Evolutionary conservation across 306 rosid genomes (phyloP).

Genomic region (Dalbergia oliveri): DNA sequence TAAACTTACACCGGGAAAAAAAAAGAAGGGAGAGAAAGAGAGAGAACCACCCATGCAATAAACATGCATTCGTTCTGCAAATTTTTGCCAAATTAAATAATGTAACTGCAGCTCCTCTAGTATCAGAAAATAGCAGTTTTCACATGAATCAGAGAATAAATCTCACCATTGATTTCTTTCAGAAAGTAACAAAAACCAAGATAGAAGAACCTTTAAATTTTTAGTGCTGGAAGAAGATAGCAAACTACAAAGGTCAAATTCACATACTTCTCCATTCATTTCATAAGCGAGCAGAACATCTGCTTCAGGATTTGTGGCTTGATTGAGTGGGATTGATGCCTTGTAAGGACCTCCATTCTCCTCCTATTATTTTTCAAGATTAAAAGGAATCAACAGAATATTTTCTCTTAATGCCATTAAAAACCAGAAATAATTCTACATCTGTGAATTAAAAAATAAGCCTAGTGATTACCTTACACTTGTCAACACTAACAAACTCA

Average conservation of each 20-base stretch:
- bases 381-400: conserved; percentile 31
- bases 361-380: conserved; percentile 61
- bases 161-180: neutral
- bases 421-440: conserved; percentile 16
- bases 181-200: conserved; percentile 8
- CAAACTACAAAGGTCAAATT: conserved; percentile 15
- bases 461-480: conserved; percentile 77
- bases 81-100: conserved; percentile 17
- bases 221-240: conserved; percentile 30
- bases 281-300: conserved; percentile 96
- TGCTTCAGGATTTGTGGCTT: conserved; percentile 92
- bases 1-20: neutral
- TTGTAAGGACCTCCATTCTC: conserved; percentile 98
- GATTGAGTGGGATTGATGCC: conserved; percentile 92
- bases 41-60: neutral
- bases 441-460: conserved; percentile 3
- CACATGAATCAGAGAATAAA: neutral
- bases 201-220: conserved; percentile 18
- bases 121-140: neutral
- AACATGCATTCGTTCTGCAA: conserved; percentile 8
- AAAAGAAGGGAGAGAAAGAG: neutral
- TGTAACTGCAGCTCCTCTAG: neutral
- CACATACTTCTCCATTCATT: conserved; percentile 95
- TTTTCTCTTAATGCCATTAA: neutral
- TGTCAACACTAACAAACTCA: conserved; percentile 90